These are phyloP conservation scores for Eutrema heterophyllum DNA, from an alignment of 345 rosid genomes.

Conservation along the genomic window DNA sequence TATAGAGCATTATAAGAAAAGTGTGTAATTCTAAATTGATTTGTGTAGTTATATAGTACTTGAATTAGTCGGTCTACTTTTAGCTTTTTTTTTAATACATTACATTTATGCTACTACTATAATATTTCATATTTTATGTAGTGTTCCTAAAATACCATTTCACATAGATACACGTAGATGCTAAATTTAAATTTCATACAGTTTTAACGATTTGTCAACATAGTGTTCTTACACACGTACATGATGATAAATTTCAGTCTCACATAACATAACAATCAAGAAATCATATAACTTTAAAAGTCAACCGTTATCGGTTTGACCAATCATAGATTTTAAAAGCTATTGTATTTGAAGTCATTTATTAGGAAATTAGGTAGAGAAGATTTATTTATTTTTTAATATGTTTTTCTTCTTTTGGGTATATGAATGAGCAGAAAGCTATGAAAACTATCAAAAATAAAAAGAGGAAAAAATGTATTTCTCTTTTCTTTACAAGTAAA, in stretches of 20 bases:
- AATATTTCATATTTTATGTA: neutral
- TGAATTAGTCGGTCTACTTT: neutral
- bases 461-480: neutral
- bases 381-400: neutral
- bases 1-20: too few species aligned
- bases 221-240: neutral
- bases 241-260: neutral
- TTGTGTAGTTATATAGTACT: too few species aligned
- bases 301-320: slow-evolving; percentile 7
- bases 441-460: neutral
- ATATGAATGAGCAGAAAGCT: neutral
- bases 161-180: neutral
- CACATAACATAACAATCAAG: neutral
- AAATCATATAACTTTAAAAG: neutral
- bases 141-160: neutral
- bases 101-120: neutral
- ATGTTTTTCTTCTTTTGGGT: neutral
- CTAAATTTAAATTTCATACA: neutral
- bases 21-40: too few species aligned
- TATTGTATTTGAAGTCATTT: neutral
- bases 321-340: neutral
- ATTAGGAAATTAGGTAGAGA: slow-evolving; percentile 8
- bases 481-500: neutral
- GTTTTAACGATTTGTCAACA: neutral
- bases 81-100: neutral